phyloP scores from a whole-genome alignment of 2,329 filamentous ascomycete genomes.

The Trichothecium roseum region DNA sequence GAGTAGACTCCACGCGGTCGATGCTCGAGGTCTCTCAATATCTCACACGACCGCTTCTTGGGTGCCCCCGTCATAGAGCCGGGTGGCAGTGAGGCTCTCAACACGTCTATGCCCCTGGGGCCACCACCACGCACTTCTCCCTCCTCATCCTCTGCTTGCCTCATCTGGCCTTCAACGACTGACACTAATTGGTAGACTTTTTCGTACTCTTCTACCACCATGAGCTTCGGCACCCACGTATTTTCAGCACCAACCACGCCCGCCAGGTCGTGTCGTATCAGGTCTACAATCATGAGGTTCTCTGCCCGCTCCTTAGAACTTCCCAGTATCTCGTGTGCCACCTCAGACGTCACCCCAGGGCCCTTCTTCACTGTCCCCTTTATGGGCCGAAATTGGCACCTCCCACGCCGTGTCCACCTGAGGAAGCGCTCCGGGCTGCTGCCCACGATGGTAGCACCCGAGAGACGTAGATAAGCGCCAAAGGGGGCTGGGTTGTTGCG shows the following conservation, averaged over 20 bases:
- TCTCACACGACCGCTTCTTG: constrained; percentile 60
- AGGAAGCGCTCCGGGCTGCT: constrained; percentile 55
- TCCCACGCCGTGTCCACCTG: constrained; percentile 28
- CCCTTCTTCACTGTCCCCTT: constrained; percentile 61
- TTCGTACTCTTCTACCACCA: constrained; percentile 61
- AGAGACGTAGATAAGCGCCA: constrained; percentile 51
- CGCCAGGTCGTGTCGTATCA: constrained; percentile 63
- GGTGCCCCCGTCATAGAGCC: constrained; percentile 70
- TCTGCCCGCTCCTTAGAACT: constrained; percentile 62
- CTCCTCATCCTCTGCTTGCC: neutral
- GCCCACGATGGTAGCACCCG: constrained; percentile 41
- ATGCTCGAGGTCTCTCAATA: constrained; percentile 50
- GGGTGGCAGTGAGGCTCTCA: constrained; percentile 53
- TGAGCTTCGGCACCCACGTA: constrained; percentile 47
- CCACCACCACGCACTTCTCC: constrained; percentile 16
- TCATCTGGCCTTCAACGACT: constrained; percentile 35
- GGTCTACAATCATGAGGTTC: constrained; percentile 70
- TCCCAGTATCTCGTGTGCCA: constrained; percentile 7
- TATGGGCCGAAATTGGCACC: constrained; percentile 57
- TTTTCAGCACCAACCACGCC: too few relatives aligned
- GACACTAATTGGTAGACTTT: constrained; percentile 63
- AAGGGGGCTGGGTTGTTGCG: constrained; percentile 22
- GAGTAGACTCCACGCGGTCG: constrained; percentile 51
- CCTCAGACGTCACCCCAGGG: constrained; percentile 17
- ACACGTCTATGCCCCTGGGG: constrained; percentile 53